A percentile compares a stretch with the other conserved stretches of the same genome.
Conservation (phyloP, 2,329 filamentous ascomycete species). For the Hypoxylon sp. region DNA sequence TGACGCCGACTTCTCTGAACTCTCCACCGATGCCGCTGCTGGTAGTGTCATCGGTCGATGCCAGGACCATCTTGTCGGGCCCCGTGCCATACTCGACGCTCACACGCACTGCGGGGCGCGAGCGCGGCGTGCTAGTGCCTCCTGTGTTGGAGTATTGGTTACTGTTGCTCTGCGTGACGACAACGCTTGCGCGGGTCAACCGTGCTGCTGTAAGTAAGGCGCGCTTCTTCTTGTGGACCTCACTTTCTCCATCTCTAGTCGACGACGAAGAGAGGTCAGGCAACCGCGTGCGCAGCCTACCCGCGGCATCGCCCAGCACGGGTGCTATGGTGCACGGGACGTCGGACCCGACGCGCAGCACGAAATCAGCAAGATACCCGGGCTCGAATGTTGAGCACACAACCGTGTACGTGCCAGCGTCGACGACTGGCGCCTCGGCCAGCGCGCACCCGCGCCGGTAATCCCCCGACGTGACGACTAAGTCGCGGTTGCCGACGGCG, state of each 20-base stretch:
- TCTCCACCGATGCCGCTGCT: conserved; percentile 65
- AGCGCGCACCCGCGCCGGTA: conserved; percentile 86
- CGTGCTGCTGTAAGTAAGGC: conserved; percentile 59
- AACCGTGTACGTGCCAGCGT: conserved; percentile 84
- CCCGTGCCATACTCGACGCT: conserved; percentile 81
- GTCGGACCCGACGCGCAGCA: conserved; percentile 79
- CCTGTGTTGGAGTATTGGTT: neutral
- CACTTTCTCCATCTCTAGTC: conserved; percentile 58
- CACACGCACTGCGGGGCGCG: conserved; percentile 70
- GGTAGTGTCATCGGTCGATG: conserved; percentile 63
- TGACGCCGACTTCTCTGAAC: conserved; percentile 76
- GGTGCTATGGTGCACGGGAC: conserved; percentile 68
- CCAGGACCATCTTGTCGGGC: conserved; percentile 74
- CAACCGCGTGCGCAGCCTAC: conserved; percentile 75
- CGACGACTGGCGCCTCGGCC: conserved; percentile 72
- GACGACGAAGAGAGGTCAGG: conserved; percentile 60
- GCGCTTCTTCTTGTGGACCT: conserved; percentile 54
- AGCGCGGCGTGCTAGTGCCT: conserved; percentile 49
- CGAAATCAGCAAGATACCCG: conserved; percentile 81
- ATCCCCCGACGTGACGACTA: conserved; percentile 87
- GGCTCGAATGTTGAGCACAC: conserved; percentile 93
- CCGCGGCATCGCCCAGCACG: conserved; percentile 81
- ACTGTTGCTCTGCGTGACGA: conserved; percentile 57
- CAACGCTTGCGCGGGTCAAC: conserved; percentile 73
- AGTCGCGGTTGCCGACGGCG: conserved; percentile 79